Percentiles rank a stretch among this genome's conserved stretches.
These are phyloP conservation scores for Cladosporium austrohemisphaericum DNA, from an alignment of 2,329 filamentous ascomycete genomes.

Conservation along the genomic window DNA sequence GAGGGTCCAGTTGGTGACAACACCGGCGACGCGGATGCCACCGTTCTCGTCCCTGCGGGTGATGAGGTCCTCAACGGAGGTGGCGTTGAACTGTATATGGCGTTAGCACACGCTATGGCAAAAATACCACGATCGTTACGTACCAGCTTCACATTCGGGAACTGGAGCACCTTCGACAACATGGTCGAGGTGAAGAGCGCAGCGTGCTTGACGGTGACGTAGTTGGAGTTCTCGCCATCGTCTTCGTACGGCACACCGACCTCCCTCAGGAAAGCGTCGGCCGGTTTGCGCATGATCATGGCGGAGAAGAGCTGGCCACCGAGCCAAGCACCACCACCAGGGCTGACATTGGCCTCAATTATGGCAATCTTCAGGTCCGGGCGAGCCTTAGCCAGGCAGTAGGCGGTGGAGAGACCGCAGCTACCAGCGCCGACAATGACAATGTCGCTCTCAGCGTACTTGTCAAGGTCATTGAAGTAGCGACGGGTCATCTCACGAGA, in stretches of 20 bases:
- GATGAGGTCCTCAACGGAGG: slow-evolving; percentile 86
- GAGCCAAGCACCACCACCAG: slow-evolving; percentile 86
- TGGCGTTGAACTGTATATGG: slow-evolving; percentile 69
- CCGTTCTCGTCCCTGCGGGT: slow-evolving; percentile 60
- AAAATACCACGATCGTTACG: background rate
- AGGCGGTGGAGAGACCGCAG: slow-evolving; percentile 80
- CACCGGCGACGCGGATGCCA: slow-evolving; percentile 70
- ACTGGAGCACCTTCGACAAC: slow-evolving; percentile 73
- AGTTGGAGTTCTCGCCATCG: slow-evolving; percentile 62
- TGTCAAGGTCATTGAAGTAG: slow-evolving; percentile 87
- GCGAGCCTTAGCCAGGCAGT: slow-evolving; percentile 75
- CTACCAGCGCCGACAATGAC: slow-evolving; percentile 90
- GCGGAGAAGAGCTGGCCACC: slow-evolving; percentile 92
- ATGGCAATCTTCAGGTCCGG: slow-evolving; percentile 90
- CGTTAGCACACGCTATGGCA: no score
- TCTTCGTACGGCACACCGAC: slow-evolving; percentile 83
- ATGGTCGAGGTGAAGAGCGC: slow-evolving; percentile 88
- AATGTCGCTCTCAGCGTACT: slow-evolving; percentile 86
- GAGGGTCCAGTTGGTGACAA: slow-evolving; percentile 94
- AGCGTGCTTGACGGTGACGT: slow-evolving; percentile 90
- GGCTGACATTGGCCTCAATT: slow-evolving; percentile 81
- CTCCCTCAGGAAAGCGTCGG: slow-evolving; percentile 77
- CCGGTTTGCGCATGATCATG: slow-evolving; percentile 93
- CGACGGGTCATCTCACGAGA: slow-evolving; percentile 86
- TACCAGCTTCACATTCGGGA: slow-evolving; percentile 82